These are phyloP conservation scores for Lachancea meyersii DNA, from an alignment of 805 yeast genomes.

Conservation along the genomic window DNA sequence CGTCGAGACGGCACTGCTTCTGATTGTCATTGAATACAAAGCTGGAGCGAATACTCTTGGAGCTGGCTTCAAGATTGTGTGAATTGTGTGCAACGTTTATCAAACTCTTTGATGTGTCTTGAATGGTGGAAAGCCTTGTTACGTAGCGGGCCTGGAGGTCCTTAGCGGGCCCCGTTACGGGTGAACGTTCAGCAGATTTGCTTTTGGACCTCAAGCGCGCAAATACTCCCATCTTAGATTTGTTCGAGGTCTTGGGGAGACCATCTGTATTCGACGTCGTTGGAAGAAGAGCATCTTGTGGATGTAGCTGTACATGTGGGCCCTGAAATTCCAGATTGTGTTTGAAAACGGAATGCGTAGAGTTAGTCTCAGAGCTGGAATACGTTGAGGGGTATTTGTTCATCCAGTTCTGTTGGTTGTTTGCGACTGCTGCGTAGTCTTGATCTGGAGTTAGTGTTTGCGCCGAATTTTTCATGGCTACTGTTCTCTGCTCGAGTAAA, in stretches of 20 bases:
- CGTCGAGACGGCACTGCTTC: slow-evolving; percentile 2
- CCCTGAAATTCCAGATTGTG: slow-evolving; percentile 12
- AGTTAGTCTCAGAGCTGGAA: slow-evolving; percentile 16
- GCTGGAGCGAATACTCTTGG: slow-evolving; percentile 3
- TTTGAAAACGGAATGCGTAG: slow-evolving; percentile 26
- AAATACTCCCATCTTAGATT: slow-evolving; percentile 4
- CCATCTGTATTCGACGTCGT: neutral
- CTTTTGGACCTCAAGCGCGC: neutral
- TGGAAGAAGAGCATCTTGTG: neutral
- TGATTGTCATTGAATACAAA: neutral
- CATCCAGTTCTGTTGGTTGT: slow-evolving; percentile 11
- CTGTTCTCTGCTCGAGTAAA: slow-evolving; percentile 12
- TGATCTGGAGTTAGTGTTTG: slow-evolving; percentile 31
- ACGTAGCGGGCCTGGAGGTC: slow-evolving; percentile 14
- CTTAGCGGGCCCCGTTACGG: neutral
- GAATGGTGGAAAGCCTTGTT: slow-evolving; percentile 28
- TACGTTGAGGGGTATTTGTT: slow-evolving; percentile 11
- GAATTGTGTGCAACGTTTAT: slow-evolving; percentile 12
- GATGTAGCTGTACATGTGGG: neutral
- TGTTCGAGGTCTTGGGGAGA: neutral
- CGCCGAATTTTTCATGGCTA: slow-evolving; percentile 29
- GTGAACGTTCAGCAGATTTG: neutral
- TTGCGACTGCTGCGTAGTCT: slow-evolving; percentile 12
- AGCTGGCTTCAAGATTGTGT: slow-evolving; percentile 8
- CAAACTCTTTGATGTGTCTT: slow-evolving; percentile 26